Conservation (phyloP, 148 eudicot species). For the Spergularia bocconei region DNA sequence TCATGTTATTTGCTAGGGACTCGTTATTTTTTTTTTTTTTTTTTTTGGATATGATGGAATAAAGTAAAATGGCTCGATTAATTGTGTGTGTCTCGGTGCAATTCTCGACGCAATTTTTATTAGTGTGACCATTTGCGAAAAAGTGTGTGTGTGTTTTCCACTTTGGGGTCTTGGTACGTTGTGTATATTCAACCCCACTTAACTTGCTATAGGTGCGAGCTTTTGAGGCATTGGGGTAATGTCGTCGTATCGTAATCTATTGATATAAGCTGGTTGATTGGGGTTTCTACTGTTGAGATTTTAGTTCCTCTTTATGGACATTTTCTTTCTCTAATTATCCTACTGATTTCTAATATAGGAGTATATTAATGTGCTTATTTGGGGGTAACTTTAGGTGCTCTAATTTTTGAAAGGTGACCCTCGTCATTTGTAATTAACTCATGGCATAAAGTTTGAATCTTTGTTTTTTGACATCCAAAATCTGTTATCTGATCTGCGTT, state of each 20-base stretch:
- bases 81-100: too few relatives aligned
- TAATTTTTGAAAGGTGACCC: neutral
- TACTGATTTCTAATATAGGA: neutral
- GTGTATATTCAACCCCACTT: too few relatives aligned
- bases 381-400: neutral
- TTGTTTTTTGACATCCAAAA: neutral
- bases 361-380: neutral
- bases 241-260: neutral
- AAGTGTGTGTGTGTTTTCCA: too few relatives aligned
- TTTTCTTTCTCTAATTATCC: neutral
- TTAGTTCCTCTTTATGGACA: neutral
- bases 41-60: too few relatives aligned
- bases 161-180: too few relatives aligned
- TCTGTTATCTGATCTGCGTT: neutral
- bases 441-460: slow-evolving; percentile 5
- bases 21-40: too few relatives aligned
- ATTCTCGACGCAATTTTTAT: too few relatives aligned
- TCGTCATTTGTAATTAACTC: neutral
- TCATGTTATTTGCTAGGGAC: too few relatives aligned
- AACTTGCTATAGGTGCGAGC: too few relatives aligned
- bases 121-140: too few relatives aligned
- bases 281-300: neutral
- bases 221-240: too few relatives aligned
- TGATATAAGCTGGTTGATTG: slow-evolving; percentile 7
- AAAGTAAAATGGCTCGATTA: too few relatives aligned